These are phyloP conservation scores for Phtheirospermum japonicum DNA, from an alignment of 257 asterid genomes.

Conservation along the genomic window DNA sequence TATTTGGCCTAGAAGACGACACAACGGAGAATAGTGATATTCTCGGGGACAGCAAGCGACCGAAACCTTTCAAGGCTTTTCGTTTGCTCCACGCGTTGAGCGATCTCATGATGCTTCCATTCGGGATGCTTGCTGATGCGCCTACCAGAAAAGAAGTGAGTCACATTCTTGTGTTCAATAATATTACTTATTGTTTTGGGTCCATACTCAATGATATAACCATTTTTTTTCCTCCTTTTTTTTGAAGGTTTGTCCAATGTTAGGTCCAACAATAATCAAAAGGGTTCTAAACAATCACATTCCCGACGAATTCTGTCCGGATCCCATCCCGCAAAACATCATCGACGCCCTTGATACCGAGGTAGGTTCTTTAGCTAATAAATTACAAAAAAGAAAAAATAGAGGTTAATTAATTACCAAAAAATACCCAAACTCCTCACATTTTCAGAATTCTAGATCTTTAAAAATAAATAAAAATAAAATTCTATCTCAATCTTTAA, in stretches of 20 bases:
- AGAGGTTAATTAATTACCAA: no score
- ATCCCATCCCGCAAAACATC: conserved; percentile 66
- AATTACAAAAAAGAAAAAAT: no score
- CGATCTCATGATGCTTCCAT: conserved; percentile 96
- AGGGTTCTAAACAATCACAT: conserved; percentile 63
- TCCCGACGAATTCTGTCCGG: conserved; percentile 87
- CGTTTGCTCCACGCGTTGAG: conserved; percentile 79
- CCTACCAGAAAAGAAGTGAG: conserved; percentile 75
- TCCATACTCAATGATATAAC: conserved; percentile 20
- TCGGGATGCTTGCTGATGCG: conserved; percentile 81
- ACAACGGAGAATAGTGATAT: conserved; percentile 35
- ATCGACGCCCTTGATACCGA: conserved; percentile 66
- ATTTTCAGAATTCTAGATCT: no score
- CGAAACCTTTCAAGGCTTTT: conserved; percentile 63
- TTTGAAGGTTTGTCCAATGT: conserved; percentile 74
- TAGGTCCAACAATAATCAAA: conserved; percentile 66
- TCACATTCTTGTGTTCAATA: not conserved
- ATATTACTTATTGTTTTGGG: not conserved
- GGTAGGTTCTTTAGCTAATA: conserved; percentile 49
- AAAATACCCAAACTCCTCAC: no score
- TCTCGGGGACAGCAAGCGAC: conserved; percentile 34
- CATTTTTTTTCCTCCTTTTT: not conserved
- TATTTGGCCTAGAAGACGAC: conserved; percentile 75
- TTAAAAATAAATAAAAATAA: no score
- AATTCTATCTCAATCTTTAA: no score